phyloP scores from a whole-genome alignment of 2,329 filamentous ascomycete genomes.

The Cyanodermella asteris region DNA sequence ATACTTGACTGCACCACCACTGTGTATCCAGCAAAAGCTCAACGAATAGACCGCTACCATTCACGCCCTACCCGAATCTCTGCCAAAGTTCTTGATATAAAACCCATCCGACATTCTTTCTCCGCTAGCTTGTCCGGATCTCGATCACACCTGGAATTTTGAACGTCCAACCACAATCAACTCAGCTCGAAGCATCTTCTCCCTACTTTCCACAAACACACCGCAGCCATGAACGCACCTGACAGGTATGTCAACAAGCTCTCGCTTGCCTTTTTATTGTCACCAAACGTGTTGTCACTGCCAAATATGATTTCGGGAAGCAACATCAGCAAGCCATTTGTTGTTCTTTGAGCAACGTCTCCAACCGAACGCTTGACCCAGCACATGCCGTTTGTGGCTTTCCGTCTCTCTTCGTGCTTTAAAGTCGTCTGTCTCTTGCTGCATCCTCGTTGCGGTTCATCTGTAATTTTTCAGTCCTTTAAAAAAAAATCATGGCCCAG shows the following conservation, averaged over 20 bases:
- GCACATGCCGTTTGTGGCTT: no score
- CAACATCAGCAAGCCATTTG: no score
- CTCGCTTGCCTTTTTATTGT: neutral
- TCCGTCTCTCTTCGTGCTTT: no score
- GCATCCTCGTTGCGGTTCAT: neutral
- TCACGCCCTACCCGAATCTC: neutral
- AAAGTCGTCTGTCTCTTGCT: neutral
- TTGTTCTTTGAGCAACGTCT: no score
- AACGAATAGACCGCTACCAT: neutral
- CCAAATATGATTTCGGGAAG: no score
- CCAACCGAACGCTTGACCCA: no score
- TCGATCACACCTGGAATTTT: neutral
- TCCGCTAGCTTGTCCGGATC: neutral
- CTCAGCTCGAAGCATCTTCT: no score
- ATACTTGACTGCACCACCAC: neutral
- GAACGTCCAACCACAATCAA: neutral
- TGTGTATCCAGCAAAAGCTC: neutral
- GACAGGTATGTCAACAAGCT: neutral
- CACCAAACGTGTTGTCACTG: neutral
- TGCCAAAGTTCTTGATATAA: neutral
- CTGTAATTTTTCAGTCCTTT: neutral
- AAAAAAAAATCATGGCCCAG: neutral
- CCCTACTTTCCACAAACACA: neutral
- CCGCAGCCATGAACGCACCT: neutral
- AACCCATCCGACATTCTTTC: neutral